Conservation (phyloP, 2,329 filamentous ascomycete genomes). For the Fusarium domesticum region DNA sequence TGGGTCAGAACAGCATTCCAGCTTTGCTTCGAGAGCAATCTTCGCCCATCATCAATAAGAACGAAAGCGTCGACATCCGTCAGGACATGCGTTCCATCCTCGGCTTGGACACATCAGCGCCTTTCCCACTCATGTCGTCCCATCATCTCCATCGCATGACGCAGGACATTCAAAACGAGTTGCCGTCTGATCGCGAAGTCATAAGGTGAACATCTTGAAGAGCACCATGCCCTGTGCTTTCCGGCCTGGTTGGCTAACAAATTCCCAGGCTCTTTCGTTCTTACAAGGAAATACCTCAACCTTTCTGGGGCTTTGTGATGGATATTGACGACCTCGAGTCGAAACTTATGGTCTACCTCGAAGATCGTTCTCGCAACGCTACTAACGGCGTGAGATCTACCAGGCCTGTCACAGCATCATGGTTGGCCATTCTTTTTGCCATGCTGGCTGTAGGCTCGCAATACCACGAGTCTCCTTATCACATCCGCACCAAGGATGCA, state of each 20-base stretch:
- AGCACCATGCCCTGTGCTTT: background rate
- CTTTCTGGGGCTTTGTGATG: constrained; percentile 66
- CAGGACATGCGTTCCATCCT: constrained; percentile 65
- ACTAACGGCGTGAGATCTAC: constrained; percentile 44
- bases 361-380: constrained; percentile 58
- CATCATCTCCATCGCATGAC: constrained; percentile 59
- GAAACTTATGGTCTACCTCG: constrained; percentile 62
- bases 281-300: constrained; percentile 65
- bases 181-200: constrained; percentile 63
- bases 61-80: constrained; percentile 55
- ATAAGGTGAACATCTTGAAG: constrained; percentile 53
- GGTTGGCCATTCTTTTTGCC: constrained; percentile 64
- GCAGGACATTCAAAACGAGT: constrained; percentile 57
- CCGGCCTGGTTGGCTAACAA: constrained; percentile 6
- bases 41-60: constrained; percentile 46
- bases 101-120: constrained; percentile 62
- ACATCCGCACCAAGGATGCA: constrained; percentile 56
- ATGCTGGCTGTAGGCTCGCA: constrained; percentile 64
- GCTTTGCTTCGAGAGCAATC: constrained; percentile 62
- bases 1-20: constrained; percentile 66
- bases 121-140: constrained; percentile 65
- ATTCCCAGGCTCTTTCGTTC: constrained; percentile 56
- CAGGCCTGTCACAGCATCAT: constrained; percentile 58
- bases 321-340: constrained; percentile 65
- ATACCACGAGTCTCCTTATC: constrained; percentile 63